phyloP scores from a whole-genome alignment of 2,329 filamentous ascomycete genomes.

The Calonectria multiphialidica region DNA sequence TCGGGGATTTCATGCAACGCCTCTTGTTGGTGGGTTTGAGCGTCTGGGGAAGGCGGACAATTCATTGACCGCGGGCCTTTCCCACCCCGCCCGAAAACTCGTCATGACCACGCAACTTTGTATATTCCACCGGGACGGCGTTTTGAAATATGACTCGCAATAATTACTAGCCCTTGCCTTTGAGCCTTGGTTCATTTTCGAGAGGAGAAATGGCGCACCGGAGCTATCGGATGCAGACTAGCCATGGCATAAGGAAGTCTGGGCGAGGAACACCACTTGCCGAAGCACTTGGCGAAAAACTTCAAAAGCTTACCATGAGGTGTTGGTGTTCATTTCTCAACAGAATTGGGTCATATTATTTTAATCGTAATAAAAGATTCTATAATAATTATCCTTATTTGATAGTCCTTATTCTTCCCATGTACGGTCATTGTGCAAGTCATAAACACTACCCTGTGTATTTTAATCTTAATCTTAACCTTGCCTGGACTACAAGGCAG shows the following conservation, averaged over 20 bases:
- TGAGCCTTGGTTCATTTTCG: background rate
- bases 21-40: constrained; percentile 2
- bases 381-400: too few relatives aligned
- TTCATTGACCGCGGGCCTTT: constrained; percentile 29
- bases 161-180: too few relatives aligned
- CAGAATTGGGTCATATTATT: too few relatives aligned
- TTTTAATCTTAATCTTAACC: too few relatives aligned
- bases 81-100: constrained; percentile 19
- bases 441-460: too few relatives aligned
- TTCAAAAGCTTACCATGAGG: background rate
- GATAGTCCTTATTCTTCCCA: too few relatives aligned
- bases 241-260: background rate
- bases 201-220: background rate
- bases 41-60: constrained; percentile 21
- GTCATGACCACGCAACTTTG: background rate
- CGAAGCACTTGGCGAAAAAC: background rate
- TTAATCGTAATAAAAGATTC: too few relatives aligned
- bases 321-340: background rate
- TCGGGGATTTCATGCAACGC: constrained; percentile 27
- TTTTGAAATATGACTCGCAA: background rate
- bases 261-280: background rate
- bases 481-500: too few relatives aligned
- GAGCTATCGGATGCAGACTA: background rate
- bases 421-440: too few relatives aligned
- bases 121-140: background rate